Evolutionary conservation across 2,329 filamentous ascomycete genomes (phyloP).

Genomic region (Phoma sp.): DNA sequence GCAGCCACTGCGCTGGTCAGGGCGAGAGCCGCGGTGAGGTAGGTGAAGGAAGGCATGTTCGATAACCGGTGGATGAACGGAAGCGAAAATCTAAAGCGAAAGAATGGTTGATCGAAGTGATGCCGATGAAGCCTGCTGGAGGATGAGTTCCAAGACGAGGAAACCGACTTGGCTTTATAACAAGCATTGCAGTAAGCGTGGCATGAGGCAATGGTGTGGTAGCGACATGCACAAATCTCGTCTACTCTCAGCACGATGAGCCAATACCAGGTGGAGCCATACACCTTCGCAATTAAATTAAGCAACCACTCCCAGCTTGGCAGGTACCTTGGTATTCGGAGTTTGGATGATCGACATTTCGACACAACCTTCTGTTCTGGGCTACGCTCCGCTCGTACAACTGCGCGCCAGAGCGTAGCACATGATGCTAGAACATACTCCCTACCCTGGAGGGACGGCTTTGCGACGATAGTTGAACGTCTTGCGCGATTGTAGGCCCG

Average conservation of each 20-base stretch:
- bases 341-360: slow-evolving; percentile 23
- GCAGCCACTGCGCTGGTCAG: slow-evolving; percentile 34
- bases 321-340: slow-evolving; percentile 33
- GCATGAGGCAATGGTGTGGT: slow-evolving; percentile 16
- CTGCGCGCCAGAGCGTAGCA: slow-evolving; percentile 4
- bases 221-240: slow-evolving; percentile 16
- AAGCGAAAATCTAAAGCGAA: slow-evolving; percentile 20
- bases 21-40: slow-evolving; percentile 42
- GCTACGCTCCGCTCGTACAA: slow-evolving; percentile 23
- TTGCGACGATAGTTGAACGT: slow-evolving; percentile 14
- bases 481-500: slow-evolving; percentile 19
- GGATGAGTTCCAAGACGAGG: slow-evolving; percentile 27
- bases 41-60: slow-evolving; percentile 43
- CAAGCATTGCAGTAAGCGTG: slow-evolving; percentile 23
- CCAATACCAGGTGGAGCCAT: slow-evolving; percentile 24
- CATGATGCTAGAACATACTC: slow-evolving; percentile 13
- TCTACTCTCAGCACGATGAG: slow-evolving; percentile 14
- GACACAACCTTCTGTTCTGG: slow-evolving; percentile 38
- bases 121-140: slow-evolving; percentile 23
- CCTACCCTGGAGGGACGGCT: slow-evolving; percentile 4
- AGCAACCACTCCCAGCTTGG: slow-evolving; percentile 39
- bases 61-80: slow-evolving; percentile 13
- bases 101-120: slow-evolving; percentile 19
- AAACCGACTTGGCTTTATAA: slow-evolving; percentile 38
- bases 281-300: slow-evolving; percentile 35